Conservation (phyloP, 2,329 filamentous ascomycete genomes). For the Geoglossum cookeanum region DNA sequence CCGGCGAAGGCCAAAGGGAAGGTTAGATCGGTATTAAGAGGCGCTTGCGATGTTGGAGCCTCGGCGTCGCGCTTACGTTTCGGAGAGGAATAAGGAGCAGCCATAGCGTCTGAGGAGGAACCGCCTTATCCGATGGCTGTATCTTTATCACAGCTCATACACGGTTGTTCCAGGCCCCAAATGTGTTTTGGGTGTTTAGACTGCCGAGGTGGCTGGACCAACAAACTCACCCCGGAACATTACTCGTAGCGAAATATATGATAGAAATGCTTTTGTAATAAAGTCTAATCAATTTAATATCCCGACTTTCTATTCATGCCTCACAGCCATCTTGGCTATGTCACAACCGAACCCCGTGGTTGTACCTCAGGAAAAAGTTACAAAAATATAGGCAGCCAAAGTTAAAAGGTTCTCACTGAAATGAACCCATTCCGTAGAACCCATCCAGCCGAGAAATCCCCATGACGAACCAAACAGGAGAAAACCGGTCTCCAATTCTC, state of each 20-base stretch:
- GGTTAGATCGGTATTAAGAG: background rate
- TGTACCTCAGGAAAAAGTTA: background rate
- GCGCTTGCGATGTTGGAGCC: background rate
- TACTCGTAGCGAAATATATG: too few species aligned
- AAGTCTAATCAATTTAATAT: background rate
- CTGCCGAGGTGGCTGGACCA: background rate
- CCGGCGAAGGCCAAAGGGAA: background rate
- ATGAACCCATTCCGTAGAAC: background rate
- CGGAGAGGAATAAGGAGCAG: background rate
- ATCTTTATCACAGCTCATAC: background rate
- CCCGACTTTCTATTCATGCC: background rate
- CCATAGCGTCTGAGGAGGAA: background rate
- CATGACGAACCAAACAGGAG: background rate
- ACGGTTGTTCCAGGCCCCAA: background rate
- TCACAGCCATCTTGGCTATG: background rate
- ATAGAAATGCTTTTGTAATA: background rate
- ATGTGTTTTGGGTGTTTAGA: background rate
- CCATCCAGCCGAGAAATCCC: background rate
- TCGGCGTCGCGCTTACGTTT: background rate
- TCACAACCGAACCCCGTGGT: background rate
- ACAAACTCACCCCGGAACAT: too few species aligned
- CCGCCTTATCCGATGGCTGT: background rate
- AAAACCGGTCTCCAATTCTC: background rate
- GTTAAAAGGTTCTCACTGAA: background rate
- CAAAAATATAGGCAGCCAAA: background rate